phyloP scores from a whole-genome alignment of 2,329 filamentous ascomycete genomes.

The Ophiostoma perfectum region DNA sequence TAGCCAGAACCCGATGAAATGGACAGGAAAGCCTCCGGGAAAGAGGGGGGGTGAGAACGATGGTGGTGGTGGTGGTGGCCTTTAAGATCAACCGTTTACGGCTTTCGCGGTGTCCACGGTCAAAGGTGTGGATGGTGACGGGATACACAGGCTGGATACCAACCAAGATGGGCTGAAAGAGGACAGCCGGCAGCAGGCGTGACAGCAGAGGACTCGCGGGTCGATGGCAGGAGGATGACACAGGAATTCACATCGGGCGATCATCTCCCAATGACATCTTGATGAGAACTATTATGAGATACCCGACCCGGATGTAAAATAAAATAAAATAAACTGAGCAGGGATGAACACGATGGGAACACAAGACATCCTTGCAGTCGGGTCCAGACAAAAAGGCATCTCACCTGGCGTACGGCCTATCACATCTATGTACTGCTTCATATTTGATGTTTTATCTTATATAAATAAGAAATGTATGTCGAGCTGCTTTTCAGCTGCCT shows the following conservation, averaged over 20 bases:
- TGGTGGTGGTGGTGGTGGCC: neutral
- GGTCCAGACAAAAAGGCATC: neutral
- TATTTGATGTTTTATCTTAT: neutral
- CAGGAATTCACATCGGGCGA: neutral
- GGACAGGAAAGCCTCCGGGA: neutral
- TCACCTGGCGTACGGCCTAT: neutral
- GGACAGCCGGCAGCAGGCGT: neutral
- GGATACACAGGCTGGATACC: neutral
- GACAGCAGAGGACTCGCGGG: neutral
- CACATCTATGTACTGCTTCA: neutral
- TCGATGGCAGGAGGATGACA: neutral
- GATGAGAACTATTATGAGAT: neutral
- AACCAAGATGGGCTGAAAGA: conserved; percentile 5
- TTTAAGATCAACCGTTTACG: neutral
- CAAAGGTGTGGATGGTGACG: neutral
- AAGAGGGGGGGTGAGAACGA: neutral
- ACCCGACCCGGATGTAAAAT: neutral
- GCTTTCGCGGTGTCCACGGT: neutral
- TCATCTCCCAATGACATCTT: neutral
- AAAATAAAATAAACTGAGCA: neutral
- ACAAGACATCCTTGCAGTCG: conserved; percentile 3
- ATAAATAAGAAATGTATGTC: neutral
- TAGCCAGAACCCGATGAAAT: neutral
- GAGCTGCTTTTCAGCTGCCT: conserved; percentile 5
- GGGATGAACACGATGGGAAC: neutral